Percentiles rank a stretch among this genome's conserved stretches.
These are phyloP conservation scores for Oryza rufipogon DNA, from an alignment of 176 grass and related monocot genomes.

Conservation along the genomic window DNA sequence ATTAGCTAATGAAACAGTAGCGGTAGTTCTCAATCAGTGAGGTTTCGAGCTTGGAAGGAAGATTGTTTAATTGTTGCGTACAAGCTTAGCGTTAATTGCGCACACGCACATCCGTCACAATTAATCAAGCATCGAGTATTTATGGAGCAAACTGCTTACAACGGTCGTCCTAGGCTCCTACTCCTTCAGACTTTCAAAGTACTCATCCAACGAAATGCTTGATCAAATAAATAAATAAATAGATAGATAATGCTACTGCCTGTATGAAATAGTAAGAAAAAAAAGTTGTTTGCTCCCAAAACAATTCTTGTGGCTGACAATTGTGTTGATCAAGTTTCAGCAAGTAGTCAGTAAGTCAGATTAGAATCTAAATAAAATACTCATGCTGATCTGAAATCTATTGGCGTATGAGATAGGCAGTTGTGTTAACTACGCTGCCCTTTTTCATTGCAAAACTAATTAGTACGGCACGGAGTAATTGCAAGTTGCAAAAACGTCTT, in stretches of 20 bases:
- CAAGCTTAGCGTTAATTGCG: slow-evolving; percentile 31
- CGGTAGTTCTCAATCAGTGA: neutral
- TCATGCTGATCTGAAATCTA: neutral
- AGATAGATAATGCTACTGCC: neutral
- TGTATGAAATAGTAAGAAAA: neutral
- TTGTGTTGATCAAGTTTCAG: neutral
- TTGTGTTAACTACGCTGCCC: neutral
- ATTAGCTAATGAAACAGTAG: neutral
- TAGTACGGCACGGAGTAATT: neutral
- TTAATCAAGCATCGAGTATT: neutral
- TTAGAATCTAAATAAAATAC: neutral
- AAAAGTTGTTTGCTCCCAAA: neutral
- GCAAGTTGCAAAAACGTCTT: neutral
- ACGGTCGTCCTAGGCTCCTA: neutral
- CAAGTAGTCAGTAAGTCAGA: neutral
- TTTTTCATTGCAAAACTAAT: neutral
- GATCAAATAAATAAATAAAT: neutral
- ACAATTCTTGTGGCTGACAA: too few relatives aligned
- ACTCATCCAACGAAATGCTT: neutral
- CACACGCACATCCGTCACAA: slow-evolving; percentile 10
- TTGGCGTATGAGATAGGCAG: neutral
- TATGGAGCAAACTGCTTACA: neutral
- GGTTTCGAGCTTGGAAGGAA: neutral
- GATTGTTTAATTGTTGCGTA: slow-evolving; percentile 13
- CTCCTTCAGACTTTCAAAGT: neutral